phyloP scores from a whole-genome alignment of 2,329 filamentous ascomycete species.

The Ceratocystis huliohia region DNA sequence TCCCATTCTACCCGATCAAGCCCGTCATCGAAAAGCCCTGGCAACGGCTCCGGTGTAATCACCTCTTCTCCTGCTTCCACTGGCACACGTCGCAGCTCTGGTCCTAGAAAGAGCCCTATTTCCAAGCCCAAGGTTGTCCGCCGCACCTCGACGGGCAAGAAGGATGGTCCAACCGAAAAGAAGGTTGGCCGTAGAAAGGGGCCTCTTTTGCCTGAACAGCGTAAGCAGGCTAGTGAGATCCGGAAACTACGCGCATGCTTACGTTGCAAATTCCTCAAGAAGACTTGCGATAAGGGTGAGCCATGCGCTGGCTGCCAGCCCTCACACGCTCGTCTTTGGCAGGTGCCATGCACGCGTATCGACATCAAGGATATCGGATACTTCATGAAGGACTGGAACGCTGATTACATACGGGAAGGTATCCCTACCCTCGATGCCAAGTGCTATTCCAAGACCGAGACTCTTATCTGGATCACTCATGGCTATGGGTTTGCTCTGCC shows the following conservation, averaged over 20 bases:
- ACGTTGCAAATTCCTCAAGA: conserved; percentile 97
- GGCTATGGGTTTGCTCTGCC: conserved; percentile 89
- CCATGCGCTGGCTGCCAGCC: conserved; percentile 92
- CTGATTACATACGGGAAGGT: conserved; percentile 86
- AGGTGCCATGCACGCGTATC: conserved; percentile 93
- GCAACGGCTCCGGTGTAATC: conserved; percentile 41
- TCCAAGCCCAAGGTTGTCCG: conserved; percentile 67
- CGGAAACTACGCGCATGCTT: conserved; percentile 87
- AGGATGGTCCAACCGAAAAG: conserved; percentile 69
- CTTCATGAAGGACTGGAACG: conserved; percentile 99
- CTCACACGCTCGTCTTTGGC: conserved; percentile 89
- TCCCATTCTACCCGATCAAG: conserved; percentile 35
- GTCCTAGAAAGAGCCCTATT: conserved; percentile 61
- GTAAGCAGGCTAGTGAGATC: conserved; percentile 94
- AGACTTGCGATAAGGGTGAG: conserved; percentile 96
- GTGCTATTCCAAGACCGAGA: conserved; percentile 57
- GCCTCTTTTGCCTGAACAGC: conserved; percentile 80
- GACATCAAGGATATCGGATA: conserved; percentile 98
- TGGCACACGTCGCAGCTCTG: conserved; percentile 51
- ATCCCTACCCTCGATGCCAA: conserved; percentile 94
- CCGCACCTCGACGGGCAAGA: conserved; percentile 64
- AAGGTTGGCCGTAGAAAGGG: conserved; percentile 83
- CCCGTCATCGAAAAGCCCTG: conserved; percentile 44
- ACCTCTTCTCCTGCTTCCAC: conserved; percentile 48
- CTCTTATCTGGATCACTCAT: conserved; percentile 81